Evolutionary conservation across 1,139 yeast species (phyloP).

Genomic region (Diutina neorugosa): DNA sequence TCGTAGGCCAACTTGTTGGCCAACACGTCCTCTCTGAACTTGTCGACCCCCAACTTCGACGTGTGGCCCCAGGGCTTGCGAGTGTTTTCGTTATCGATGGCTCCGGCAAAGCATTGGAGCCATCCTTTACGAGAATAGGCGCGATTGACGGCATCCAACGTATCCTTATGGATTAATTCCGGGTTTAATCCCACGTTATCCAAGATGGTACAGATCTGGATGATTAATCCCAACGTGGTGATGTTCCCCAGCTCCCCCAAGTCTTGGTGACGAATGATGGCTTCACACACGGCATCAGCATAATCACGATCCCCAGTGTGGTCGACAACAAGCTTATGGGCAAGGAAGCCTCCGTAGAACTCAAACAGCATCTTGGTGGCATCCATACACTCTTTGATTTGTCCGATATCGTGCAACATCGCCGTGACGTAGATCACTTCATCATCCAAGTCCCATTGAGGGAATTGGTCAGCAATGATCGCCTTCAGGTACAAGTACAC

Average conservation of each 20-base stretch:
- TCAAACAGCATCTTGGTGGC: conserved; percentile 28
- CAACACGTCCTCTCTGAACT: conserved; percentile 20
- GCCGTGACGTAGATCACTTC: conserved; percentile 22
- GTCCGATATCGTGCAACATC: conserved; percentile 26
- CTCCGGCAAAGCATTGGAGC: conserved; percentile 22
- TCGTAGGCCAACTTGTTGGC: conserved; percentile 11
- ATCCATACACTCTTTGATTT: conserved; percentile 22
- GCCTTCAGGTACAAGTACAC: conserved; percentile 23
- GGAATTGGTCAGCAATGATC: conserved; percentile 25
- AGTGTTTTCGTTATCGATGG: conserved; percentile 22
- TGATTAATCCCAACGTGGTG: conserved; percentile 24
- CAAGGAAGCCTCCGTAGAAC: conserved; percentile 23
- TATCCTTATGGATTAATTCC: conserved; percentile 19
- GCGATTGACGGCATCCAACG: conserved; percentile 19
- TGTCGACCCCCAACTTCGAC: conserved; percentile 21
- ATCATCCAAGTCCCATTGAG: conserved; percentile 21
- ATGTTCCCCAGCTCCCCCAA: conserved; percentile 23
- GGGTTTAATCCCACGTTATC: conserved; percentile 25
- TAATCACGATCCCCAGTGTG: conserved; percentile 16
- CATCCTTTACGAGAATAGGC: conserved; percentile 21
- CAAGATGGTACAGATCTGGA: conserved; percentile 24
- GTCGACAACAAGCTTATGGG: conserved; percentile 18
- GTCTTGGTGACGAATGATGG: conserved; percentile 27
- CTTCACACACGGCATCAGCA: conserved; percentile 29
- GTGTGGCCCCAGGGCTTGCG: conserved; percentile 28